Conservation (phyloP, 2,329 filamentous ascomycete species). For the Sporothrix curviconia region DNA sequence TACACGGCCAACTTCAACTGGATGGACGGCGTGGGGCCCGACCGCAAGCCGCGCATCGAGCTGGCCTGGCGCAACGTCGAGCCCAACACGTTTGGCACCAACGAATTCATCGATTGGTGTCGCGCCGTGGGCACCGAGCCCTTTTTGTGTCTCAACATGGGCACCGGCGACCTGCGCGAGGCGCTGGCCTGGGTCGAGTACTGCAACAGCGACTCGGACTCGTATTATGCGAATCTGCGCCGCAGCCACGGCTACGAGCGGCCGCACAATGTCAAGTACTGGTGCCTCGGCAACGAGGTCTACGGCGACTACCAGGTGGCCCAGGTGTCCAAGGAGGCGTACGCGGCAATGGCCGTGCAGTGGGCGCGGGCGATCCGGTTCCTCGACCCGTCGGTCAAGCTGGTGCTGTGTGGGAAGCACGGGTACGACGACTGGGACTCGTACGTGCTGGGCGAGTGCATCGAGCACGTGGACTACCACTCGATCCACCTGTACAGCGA, state of each 20-base stretch:
- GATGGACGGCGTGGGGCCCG: constrained; percentile 72
- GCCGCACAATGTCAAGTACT: constrained; percentile 79
- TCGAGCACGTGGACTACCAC: constrained; percentile 66
- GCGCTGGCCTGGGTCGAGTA: constrained; percentile 76
- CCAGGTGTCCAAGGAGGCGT: constrained; percentile 62
- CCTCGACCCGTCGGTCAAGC: constrained; percentile 60
- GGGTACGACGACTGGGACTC: constrained; percentile 66
- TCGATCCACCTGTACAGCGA: constrained; percentile 74
- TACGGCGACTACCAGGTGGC: constrained; percentile 61
- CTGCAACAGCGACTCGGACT: constrained; percentile 70
- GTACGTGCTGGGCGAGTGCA: constrained; percentile 63
- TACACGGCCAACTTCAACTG: constrained; percentile 83
- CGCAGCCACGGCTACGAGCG: constrained; percentile 67
- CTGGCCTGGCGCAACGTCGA: constrained; percentile 74
- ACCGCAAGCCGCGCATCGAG: constrained; percentile 61
- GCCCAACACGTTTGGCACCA: constrained; percentile 73
- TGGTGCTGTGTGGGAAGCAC: constrained; percentile 70
- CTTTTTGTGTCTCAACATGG: constrained; percentile 75
- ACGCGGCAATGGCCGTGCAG: constrained; percentile 61
- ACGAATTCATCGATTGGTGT: constrained; percentile 82
- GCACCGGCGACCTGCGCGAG: constrained; percentile 57
- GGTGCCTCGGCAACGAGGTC: constrained; percentile 73
- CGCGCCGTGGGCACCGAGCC: constrained; percentile 66
- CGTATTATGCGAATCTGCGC: constrained; percentile 74
- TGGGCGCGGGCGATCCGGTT: constrained; percentile 66